Percentiles rank a stretch among this genome's conserved stretches.
These are phyloP conservation scores for Ogataea trehalophila DNA, from an alignment of 805 yeast species.

Conservation along the genomic window DNA sequence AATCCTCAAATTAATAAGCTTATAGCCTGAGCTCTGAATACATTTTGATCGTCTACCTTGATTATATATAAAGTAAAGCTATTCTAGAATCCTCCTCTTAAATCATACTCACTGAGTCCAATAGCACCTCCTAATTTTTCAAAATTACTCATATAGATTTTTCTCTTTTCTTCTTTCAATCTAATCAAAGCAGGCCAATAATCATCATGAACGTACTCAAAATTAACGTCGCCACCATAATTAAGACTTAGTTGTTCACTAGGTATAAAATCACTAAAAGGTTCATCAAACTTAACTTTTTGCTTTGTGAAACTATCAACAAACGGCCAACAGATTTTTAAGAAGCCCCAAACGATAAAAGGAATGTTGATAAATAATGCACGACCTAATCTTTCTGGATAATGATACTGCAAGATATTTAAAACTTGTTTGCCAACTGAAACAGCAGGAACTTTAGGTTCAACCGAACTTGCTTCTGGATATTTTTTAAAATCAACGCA, in stretches of 20 bases:
- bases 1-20: neutral
- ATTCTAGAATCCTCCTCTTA: conserved; percentile 42
- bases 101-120: conserved; percentile 79
- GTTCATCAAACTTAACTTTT: conserved; percentile 87
- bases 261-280: conserved; percentile 80
- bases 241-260: conserved; percentile 70
- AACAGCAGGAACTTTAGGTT: conserved; percentile 63
- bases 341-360: conserved; percentile 89
- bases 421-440: conserved; percentile 85
- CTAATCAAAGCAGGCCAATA: conserved; percentile 76
- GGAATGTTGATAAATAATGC: conserved; percentile 92
- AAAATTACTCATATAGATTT: conserved; percentile 60
- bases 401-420: conserved; percentile 90
- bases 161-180: conserved; percentile 53
- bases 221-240: conserved; percentile 83
- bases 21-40: neutral
- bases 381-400: conserved; percentile 92
- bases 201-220: conserved; percentile 71
- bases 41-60: neutral
- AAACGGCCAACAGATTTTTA: conserved; percentile 90
- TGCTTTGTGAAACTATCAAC: conserved; percentile 94
- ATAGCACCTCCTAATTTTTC: conserved; percentile 63
- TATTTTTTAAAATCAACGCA: conserved; percentile 89
- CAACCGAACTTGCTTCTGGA: conserved; percentile 38
- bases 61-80: neutral